Base-by-base conservation (phyloP, 2,329 filamentous ascomycete species). In the Cyphellophora europaea region DNA sequence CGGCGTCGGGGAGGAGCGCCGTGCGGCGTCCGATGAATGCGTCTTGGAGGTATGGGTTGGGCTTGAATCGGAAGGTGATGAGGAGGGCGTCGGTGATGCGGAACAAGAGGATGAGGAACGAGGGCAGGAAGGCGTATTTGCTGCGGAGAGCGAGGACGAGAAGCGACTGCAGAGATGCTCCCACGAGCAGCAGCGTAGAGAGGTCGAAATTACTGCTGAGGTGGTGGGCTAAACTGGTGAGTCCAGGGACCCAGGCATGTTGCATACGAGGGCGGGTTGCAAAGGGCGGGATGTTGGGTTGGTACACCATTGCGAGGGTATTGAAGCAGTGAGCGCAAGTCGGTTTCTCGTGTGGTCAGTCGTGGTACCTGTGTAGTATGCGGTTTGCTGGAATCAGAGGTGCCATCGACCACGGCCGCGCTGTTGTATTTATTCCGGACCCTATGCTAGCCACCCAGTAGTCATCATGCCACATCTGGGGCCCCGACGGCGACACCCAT, bases 111-210 rank as follows among this genome's bases (percentile, higher is more conserved):
- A 38, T 32, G 13, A 39, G 32, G 33, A 47, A 17, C 12, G 30
- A 32, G 8, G 38, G 40, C 31, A 69, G 65, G 38, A 64, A 55
- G 5, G 57, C 53, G 13, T 57, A 48, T 12, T 39, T 33, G 11
- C 38, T 54, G 38, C 54, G 42, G 16, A 58, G 39, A n/a, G 57
- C 35, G 8, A 59, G 43, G 30, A 59, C 54, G 5, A 59, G 38
- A 3, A 55, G 8, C 25, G 53, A 53, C 49, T 67, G 62, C 6
- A 60, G 35, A 13, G 56, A 37, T 19, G 57, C 58, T 21, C 63
- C 61, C 11, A 65, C 15, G 17, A 59, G 43, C 12, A 66, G 55
- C 59, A 59, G 64, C 11, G 59, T 62, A 8, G 56, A 47, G 37
- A 65, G 49, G 14, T 50, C 49, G 41, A 65, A 53, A 33, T 54